Evolutionary conservation across 1,284 basidiomycete species (phyloP).

Genomic region (Baeospora myosura): DNA sequence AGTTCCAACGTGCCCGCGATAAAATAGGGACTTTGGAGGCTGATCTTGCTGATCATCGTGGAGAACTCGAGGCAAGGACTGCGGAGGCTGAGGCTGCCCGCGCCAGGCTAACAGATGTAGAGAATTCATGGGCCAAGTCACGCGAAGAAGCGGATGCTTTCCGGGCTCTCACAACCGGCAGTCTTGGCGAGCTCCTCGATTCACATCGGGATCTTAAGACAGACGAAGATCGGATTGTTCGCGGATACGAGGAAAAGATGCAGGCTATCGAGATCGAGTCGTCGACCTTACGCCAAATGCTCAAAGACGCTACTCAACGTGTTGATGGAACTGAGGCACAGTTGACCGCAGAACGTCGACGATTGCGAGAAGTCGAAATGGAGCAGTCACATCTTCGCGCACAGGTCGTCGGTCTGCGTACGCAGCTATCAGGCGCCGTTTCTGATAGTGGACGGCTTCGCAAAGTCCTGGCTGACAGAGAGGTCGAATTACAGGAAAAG

Average conservation of each 20-base stretch:
- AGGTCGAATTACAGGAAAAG: conserved; percentile 63
- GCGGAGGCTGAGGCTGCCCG: conserved; percentile 69
- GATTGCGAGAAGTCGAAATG: conserved; percentile 58
- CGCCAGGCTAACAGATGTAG: conserved; percentile 62
- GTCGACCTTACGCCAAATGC: conserved; percentile 65
- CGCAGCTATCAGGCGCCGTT: conserved; percentile 68
- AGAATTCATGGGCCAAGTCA: conserved; percentile 82
- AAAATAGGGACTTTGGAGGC: conserved; percentile 63
- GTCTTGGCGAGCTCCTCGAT: conserved; percentile 79
- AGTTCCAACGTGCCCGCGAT: conserved; percentile 64
- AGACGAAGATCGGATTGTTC: conserved; percentile 68
- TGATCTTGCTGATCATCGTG: conserved; percentile 70
- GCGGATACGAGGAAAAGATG: conserved; percentile 75
- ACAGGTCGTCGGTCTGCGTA: conserved; percentile 74
- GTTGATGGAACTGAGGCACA: conserved; percentile 65
- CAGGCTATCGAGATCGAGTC: conserved; percentile 76
- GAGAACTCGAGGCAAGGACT: conserved; percentile 69
- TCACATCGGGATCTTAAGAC: conserved; percentile 73
- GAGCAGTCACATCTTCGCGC: conserved; percentile 66
- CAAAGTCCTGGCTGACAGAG: conserved; percentile 64
- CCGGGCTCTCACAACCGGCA: conserved; percentile 74
- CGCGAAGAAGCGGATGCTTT: conserved; percentile 86
- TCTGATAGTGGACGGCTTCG: conserved; percentile 69
- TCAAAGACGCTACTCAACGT: conserved; percentile 70
- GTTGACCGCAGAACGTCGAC: conserved; percentile 65